Evolutionary conservation across 768 basidiomycete species (phyloP), one percentile per base, ranked within the genome.

Genomic region (Leccinum barrowsii): DNA sequence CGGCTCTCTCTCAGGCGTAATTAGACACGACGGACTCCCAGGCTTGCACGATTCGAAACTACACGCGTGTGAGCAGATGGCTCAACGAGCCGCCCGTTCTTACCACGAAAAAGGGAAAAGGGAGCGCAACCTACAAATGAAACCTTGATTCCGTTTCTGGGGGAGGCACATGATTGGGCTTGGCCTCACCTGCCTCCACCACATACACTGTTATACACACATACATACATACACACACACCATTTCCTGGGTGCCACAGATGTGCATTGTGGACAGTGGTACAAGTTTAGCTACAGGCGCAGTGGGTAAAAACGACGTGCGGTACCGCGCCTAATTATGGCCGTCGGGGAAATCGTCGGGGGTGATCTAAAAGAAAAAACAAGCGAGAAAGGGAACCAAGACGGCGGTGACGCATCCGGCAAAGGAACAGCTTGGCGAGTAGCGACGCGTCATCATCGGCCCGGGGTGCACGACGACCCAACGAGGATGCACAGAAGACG

Each of bases 61-160:
- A 24, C 30, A 4, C 34, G 40, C 46, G 63, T 68, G 67, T 70
- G 67, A 68, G 67, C 63, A 60, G 47, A 58, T 57, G 26, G 58
- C 21, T 40, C 44, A 51, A 53, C 42, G 12, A 28, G 42, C 54
- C 22, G 19, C 19, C 42, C 42, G 5, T 44, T 19, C 48, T 51
- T 47, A 32, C 54, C 57, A 59, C 57, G 57, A 46, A 54, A 52
- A 21, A 19, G 30, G 35, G 34, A 22, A 28, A 37, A 34, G 22
- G 40, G 4, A 48, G 47, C n/a, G 21, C 47, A 48, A 44, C 46
- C 40, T 24, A 32, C 35, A 49, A 56, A 62, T 59, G 58, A 67
- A 67, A 64, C 59, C 49, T 50, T 67, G 59, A 60, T 67, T 26
- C 59, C 61, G 60, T 68, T 55, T 60, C 53, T 44, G 56, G 46